Evolutionary conservation across 345 rosid genomes (phyloP).

Genomic region (Rhodamnia argentea): DNA sequence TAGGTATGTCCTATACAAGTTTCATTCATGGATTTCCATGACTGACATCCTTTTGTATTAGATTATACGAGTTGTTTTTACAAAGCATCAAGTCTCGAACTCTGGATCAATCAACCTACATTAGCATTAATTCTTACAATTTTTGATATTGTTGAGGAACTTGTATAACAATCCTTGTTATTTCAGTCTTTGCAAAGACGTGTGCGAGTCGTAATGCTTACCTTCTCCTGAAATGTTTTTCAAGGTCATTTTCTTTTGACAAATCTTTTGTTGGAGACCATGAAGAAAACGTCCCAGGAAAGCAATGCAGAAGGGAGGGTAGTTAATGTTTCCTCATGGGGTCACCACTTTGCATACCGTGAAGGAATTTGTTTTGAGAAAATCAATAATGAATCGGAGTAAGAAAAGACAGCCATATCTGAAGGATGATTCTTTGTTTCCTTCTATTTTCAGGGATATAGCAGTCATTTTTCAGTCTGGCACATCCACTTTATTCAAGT

Average conservation of each 20-base stretch:
- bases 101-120: background rate
- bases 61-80: background rate
- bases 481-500: background rate
- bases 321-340: slow-evolving; percentile 37
- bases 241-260: slow-evolving; percentile 65
- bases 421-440: background rate
- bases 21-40: background rate
- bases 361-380: slow-evolving; percentile 40
- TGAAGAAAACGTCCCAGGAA: slow-evolving; percentile 32
- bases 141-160: background rate
- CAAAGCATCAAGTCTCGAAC: background rate
- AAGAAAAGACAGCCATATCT: background rate
- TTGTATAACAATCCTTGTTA: background rate
- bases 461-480: background rate
- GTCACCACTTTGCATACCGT: slow-evolving; percentile 19
- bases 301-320: slow-evolving; percentile 50
- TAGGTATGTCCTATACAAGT: slow-evolving; percentile 19
- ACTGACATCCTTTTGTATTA: background rate
- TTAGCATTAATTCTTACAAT: background rate
- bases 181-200: background rate
- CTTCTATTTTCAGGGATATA: background rate
- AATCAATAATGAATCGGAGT: slow-evolving; percentile 39
- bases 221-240: background rate
- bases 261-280: slow-evolving; percentile 32
- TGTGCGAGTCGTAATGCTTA: background rate